Conservation (phyloP, 108 stramenopile genomes). For the Cafeteria roenbergensis region DNA sequence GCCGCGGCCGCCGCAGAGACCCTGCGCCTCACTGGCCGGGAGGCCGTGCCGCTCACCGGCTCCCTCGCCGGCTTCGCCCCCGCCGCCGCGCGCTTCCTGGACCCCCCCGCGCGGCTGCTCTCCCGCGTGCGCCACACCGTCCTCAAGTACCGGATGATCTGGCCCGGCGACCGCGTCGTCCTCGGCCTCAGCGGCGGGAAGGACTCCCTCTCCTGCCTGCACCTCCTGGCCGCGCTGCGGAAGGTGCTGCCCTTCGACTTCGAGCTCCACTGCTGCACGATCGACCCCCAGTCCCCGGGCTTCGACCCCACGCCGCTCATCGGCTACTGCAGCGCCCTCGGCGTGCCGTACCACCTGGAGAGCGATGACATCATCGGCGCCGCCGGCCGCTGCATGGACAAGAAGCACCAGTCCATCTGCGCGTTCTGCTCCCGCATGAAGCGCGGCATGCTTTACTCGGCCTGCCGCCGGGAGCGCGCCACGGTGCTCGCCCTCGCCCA, state of each 20-base stretch:
- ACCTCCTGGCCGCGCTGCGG: conserved; percentile 74
- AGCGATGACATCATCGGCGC: conserved; percentile 75
- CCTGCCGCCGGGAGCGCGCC: conserved; percentile 70
- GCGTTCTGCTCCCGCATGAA: conserved; percentile 93
- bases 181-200: conserved; percentile 92
- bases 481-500: conserved; percentile 89
- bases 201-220: conserved; percentile 81
- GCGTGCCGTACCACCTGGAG: conserved; percentile 88
- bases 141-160: conserved; percentile 74
- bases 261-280: conserved; percentile 71
- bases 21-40: too few relatives aligned
- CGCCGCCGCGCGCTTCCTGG: too few relatives aligned
- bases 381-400: conserved; percentile 55
- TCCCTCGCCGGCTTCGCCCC: too few relatives aligned
- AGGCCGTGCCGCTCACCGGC: too few relatives aligned
- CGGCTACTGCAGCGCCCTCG: conserved; percentile 78
- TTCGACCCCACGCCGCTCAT: conserved; percentile 93
- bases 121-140: too few relatives aligned
- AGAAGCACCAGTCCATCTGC: conserved; percentile 76
- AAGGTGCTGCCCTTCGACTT: conserved; percentile 70
- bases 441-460: conserved; percentile 82
- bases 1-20: too few relatives aligned
- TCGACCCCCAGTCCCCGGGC: conserved; percentile 85
- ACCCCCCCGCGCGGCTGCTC: too few relatives aligned
- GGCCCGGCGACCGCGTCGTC: conserved; percentile 78